These are phyloP conservation scores for Rubia peregrina DNA, from an alignment of 305 asterid species.

Conservation along the genomic window DNA sequence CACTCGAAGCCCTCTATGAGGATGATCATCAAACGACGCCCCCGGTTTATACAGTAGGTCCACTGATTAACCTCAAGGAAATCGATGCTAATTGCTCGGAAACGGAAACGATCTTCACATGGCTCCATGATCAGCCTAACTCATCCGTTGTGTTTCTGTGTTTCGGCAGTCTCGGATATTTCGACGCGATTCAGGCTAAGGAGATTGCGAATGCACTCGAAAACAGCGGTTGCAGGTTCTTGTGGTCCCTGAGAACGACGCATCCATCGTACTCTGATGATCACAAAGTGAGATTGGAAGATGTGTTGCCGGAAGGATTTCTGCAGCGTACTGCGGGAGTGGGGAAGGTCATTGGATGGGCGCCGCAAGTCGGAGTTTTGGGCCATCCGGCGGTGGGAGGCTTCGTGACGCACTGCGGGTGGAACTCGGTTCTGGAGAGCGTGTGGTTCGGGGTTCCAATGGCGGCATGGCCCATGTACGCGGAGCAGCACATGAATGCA, in stretches of 20 bases:
- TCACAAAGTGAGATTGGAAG: constrained; percentile 7
- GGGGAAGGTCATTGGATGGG: constrained; percentile 31
- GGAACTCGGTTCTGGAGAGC: constrained; percentile 29
- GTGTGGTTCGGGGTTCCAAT: constrained; percentile 28
- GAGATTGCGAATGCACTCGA: constrained; percentile 27
- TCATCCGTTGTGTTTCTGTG: constrained; percentile 25
- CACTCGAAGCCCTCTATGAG: constrained; percentile 14
- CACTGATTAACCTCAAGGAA: constrained; percentile 14
- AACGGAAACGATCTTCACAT: background rate
- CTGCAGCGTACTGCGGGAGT: constrained; percentile 8
- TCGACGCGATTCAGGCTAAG: constrained; percentile 17
- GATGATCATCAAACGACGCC: constrained; percentile 7
- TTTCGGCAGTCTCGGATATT: constrained; percentile 29
- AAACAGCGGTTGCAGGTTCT: constrained; percentile 20
- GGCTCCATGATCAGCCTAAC: constrained; percentile 23
- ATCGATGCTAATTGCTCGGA: background rate
- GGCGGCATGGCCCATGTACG: constrained; percentile 29
- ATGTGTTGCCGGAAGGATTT: constrained; percentile 28
- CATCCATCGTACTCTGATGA: constrained; percentile 5
- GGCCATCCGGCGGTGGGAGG: constrained; percentile 24
- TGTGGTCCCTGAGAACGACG: constrained; percentile 24
- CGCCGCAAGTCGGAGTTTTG: constrained; percentile 22
- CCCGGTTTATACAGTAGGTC: constrained; percentile 18
- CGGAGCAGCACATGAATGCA: constrained; percentile 32
- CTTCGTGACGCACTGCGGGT: constrained; percentile 29